Conservation (phyloP, 495 filamentous ascomycete genomes). For the Durotheca rogersii region DNA sequence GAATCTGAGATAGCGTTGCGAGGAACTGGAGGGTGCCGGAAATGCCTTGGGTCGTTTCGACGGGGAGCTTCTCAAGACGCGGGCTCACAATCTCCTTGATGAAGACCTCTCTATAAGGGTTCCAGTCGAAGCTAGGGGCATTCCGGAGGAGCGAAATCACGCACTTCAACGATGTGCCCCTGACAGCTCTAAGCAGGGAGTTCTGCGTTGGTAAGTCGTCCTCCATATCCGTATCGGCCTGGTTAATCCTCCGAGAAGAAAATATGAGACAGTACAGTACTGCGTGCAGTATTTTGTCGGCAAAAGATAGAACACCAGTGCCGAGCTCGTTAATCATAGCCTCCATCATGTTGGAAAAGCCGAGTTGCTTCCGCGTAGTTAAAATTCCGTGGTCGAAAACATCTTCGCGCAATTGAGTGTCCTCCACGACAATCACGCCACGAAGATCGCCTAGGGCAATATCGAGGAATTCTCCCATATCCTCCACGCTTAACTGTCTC, state of each 20-base stretch:
- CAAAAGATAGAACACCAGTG: constrained; percentile 61
- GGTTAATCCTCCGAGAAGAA: constrained; percentile 61
- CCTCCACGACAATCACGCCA: constrained; percentile 56
- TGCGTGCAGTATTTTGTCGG: constrained; percentile 65
- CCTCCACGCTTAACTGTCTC: constrained; percentile 54
- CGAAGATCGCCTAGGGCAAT: constrained; percentile 74
- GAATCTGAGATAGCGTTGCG: constrained; percentile 70
- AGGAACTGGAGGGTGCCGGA: constrained; percentile 82
- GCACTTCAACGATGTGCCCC: constrained; percentile 74
- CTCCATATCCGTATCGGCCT: constrained; percentile 47
- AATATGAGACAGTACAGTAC: constrained; percentile 75
- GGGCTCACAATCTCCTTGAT: constrained; percentile 73
- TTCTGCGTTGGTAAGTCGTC: constrained; percentile 49
- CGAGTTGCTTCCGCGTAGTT: constrained; percentile 74
- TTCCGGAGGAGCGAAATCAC: constrained; percentile 73
- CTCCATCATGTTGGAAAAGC: constrained; percentile 85
- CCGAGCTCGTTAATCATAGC: constrained; percentile 84
- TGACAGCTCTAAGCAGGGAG: constrained; percentile 66
- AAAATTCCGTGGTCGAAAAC: constrained; percentile 56
- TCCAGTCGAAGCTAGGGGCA: constrained; percentile 66
- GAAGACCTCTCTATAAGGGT: constrained; percentile 64
- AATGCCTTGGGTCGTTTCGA: constrained; percentile 84
- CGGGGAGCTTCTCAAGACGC: constrained; percentile 74
- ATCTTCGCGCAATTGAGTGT: constrained; percentile 48
- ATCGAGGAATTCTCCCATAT: constrained; percentile 76